A percentile compares a stretch with the other conserved stretches of the same genome.
phyloP scores from a whole-genome alignment of 768 basidiomycete species.

The Pleurotus salmoneostramineus region DNA sequence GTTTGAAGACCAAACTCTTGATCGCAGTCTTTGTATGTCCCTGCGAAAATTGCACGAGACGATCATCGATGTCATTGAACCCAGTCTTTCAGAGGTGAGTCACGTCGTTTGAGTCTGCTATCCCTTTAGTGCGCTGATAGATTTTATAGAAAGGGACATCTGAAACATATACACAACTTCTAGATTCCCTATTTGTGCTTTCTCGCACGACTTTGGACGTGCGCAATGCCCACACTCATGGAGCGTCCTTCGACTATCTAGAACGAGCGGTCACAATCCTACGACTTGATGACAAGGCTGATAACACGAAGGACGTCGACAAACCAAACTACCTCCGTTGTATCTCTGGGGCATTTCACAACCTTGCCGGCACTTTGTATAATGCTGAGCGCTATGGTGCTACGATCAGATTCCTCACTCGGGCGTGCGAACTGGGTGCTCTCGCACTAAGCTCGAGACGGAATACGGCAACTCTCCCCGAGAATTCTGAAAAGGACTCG shows the following conservation, averaged over 20 bases:
- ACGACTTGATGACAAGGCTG: conserved; percentile 10
- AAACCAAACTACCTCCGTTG: conserved; percentile 62
- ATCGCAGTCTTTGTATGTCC: background rate
- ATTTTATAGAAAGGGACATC: conserved; percentile 8
- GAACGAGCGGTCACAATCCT: conserved; percentile 35
- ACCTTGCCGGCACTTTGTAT: conserved; percentile 67
- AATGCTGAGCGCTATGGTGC: conserved; percentile 57
- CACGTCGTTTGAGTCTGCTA: background rate
- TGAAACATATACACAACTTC: conserved; percentile 36
- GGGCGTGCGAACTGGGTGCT: conserved; percentile 54
- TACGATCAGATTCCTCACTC: conserved; percentile 63
- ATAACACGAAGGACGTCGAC: conserved; percentile 14
- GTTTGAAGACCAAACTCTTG: conserved; percentile 30
- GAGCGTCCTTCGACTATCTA: conserved; percentile 42
- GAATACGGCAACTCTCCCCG: background rate
- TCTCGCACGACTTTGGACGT: conserved; percentile 39
- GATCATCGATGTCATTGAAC: conserved; percentile 27
- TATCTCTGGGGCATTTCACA: conserved; percentile 68
- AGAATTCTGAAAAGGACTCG: conserved; percentile 18
- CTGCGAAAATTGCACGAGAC: conserved; percentile 29
- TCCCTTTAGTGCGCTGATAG: conserved; percentile 4
- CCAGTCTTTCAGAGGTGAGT: conserved; percentile 25
- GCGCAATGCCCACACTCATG: conserved; percentile 42
- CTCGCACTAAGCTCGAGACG: conserved; percentile 35
- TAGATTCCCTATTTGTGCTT: conserved; percentile 56